Base-by-base conservation (phyloP, 2,329 filamentous ascomycete species). In the Lasiodiplodia theobromae region DNA sequence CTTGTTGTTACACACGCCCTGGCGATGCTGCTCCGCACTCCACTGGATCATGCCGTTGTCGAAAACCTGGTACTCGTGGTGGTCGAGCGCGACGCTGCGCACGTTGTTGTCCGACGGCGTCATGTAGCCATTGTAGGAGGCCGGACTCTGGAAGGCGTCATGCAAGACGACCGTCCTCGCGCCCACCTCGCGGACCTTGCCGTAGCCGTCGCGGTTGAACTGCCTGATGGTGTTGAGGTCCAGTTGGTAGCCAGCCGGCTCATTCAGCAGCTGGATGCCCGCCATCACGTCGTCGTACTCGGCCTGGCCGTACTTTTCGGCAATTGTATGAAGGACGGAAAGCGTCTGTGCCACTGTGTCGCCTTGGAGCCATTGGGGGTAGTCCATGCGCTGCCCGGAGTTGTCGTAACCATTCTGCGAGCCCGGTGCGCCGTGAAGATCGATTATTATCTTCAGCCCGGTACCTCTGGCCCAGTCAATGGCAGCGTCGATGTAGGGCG, bases 21-120 rank as follows among this genome's bases (percentile, higher is more conserved):
- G 78, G 47, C 86, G 79, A 71, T 92, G 90, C 67, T 86, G 75
- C 71, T 81, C 79, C 4, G 84, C 83, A 44, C 81, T 77, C 76
- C 86, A 77, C 25, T 82, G 81, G 37, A 90, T 79, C 34, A 86
- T 79, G 0, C 78, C 80, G 28, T 83, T 77, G 69, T 81, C 83
- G 78, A 91, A 91, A 69, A 89, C 83, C 75, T 91, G 86, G 75
- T 92, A 92, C 74, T 91, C 88, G 75, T 92, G 90, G 69, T 89
- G 88, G 74, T 92, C 90, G 70, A 92, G 78, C 56, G 86, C 85
- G 51, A 90, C 85, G 57, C 86, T 85, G 54, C 85, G 80, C 3
- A 84, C 80, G 71, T 83, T 81, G 70, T 83, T 79, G 73, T 86
- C 84, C 0, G 79, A 53, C 7, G 57, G 34, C 2, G 82, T 86